Evolutionary conservation across 1,139 yeast species (phyloP), one percentile per base, ranked within the genome.

Genomic region (Kodamaea plutei): DNA sequence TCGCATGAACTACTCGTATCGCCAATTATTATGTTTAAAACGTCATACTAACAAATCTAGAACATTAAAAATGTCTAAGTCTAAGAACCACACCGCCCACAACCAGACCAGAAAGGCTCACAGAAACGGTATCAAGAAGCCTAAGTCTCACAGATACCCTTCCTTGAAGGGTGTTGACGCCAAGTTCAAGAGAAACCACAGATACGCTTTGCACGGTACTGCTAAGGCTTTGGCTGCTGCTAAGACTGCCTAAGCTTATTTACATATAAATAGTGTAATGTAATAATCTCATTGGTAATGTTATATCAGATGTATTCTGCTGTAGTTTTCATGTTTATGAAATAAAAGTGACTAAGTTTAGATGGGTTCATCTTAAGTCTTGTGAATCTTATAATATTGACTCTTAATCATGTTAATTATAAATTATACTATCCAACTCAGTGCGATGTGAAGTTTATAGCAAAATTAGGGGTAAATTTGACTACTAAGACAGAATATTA

Each of bases 81-180:
- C 97, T 56, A 91, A 91, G 96, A 91, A 91, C 78, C 98, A 91
- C 73, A 91, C 98, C 76, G 89, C 89, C 76, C 98, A 91, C 78
- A 91, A 91, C 94, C 97, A 91, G 74, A 85, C 84, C 88, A 84
- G 74, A 70, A 91, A 91, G 94, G 97, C 97, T 64, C 98, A 91
- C 96, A 89, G 81, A 71, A 91, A 91, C 85, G 98, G 98, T 76
- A 91, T 91, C 78, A 91, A 89, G 85, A 91, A 89, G 89, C 96
- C 96, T 61, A 84, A 76, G 80, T 83, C 96, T 65, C 73, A 79
- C 94, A 89, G 85, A 79, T 87, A 89, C 81, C 95, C 96, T 56
- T 88, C 97, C 51, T 79, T 87, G 73, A 89, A 85, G 77, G 95
- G 95, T 78, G 96, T 89, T 69, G 97, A 91, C 73, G 82, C 98